These are phyloP conservation scores for Lavandula angustifolia DNA, from an alignment of 257 asterid species.

Conservation along the genomic window DNA sequence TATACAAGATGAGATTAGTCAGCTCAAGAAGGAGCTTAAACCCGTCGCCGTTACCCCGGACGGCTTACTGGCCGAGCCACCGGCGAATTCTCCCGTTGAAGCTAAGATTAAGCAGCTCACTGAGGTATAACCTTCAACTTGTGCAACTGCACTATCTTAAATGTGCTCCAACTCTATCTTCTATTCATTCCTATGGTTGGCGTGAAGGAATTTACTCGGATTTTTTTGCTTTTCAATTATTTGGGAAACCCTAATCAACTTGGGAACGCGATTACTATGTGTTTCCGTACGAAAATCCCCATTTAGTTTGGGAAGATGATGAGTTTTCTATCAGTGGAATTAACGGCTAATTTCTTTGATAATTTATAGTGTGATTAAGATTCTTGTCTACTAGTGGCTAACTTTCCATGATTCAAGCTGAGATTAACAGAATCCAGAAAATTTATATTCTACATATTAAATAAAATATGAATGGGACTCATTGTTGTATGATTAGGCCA, in stretches of 20 bases:
- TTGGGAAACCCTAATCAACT: too few species aligned
- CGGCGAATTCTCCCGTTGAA: slow-evolving; percentile 69
- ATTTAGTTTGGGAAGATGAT: neutral
- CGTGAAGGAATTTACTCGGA: neutral
- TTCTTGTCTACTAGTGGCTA: slow-evolving; percentile 3
- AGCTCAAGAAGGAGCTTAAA: slow-evolving; percentile 75
- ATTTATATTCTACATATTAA: neutral
- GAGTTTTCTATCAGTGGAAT: neutral
- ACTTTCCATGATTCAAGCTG: neutral
- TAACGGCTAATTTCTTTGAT: neutral
- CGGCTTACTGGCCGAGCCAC: slow-evolving; percentile 45
- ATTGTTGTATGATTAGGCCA: neutral
- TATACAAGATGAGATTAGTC: slow-evolving; percentile 65
- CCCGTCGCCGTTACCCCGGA: slow-evolving; percentile 73
- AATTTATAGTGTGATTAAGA: neutral
- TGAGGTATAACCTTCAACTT: slow-evolving; percentile 46
- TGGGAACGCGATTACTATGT: too few species aligned
- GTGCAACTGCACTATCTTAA: neutral
- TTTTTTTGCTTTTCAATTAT: neutral
- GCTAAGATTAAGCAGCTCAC: slow-evolving; percentile 79
- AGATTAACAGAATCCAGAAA: slow-evolving; percentile 2
- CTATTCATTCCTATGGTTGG: neutral
- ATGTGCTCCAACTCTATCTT: neutral
- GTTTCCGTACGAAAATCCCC: too few species aligned
- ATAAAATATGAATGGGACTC: neutral